Base-by-base conservation (phyloP, 192 early-diverging fungal genomes). In the Entomortierella lignicola region DNA sequence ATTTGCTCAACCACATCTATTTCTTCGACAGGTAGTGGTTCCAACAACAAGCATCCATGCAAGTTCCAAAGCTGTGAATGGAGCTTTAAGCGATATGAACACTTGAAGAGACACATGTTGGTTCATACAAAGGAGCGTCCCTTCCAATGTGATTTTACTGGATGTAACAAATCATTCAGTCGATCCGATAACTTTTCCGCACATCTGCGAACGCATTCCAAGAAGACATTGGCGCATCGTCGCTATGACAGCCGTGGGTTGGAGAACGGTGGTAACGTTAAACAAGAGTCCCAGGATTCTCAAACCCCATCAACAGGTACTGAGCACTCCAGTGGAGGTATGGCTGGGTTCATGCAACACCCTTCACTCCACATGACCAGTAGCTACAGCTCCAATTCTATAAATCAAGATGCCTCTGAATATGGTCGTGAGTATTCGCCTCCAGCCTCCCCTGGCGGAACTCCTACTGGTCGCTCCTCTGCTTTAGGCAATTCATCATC, bases 111-210 rank as follows among this genome's bases (percentile, higher is more conserved):
- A 44, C 94, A 94, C 69, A 87, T 91, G 85, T 84, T 93, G 58
- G 91, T 90, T 2, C 93, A 94, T 70, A 91, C 93, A 43, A 92
- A 92, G 47, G 91, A 92, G 63, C 82, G 89, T 51, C 91, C 92
- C 50, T 89, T 91, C 81, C 77, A 83, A 47, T 93, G 92, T 77
- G 82, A 84, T 47, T 86, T 85, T 75, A 83, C 89, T 41, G 90
- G 89, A 56, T 95, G 94, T 71, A 91, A 90, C 70, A 94, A 94
- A 81, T 86, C 83, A 8, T 95, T 95, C 69, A 92, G 90, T 61
- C 88, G 92, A 63, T 92, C 91, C 26, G 91, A 92, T 48, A 92
- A 92, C 68, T 91, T 93, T 66, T 87, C 91, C 17, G 90, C 92
- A 34, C 93, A 94, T 75, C 85, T 85, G 53, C 86, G 89, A 70